A percentile compares a stretch with the other conserved stretches of the same genome.
phyloP scores from a whole-genome alignment of 129 eudicot species.

The Ambrosia trifida region DNA sequence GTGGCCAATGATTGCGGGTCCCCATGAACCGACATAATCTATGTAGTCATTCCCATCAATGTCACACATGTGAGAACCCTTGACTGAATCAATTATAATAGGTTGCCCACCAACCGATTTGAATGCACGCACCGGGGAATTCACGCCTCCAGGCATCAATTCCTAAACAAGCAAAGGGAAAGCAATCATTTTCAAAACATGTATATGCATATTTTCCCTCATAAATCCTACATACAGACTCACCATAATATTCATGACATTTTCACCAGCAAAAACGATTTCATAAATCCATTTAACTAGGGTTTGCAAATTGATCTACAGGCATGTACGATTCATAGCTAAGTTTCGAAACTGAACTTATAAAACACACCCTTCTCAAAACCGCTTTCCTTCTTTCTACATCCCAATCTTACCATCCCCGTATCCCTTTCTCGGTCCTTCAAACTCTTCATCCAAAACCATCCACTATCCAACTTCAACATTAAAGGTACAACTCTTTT shows the following conservation, averaged over 20 bases:
- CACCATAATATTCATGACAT: not conserved
- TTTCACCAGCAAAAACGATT: not conserved
- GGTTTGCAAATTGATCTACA: too few species aligned
- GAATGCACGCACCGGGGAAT: conserved; percentile 96
- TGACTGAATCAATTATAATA: conserved; percentile 79
- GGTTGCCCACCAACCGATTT: conserved; percentile 97
- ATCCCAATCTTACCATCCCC: too few species aligned
- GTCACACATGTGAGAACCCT: conserved; percentile 94
- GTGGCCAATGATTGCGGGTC: conserved; percentile 94
- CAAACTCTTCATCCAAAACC: too few species aligned
- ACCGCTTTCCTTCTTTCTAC: too few species aligned
- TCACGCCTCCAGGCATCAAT: conserved; percentile 99
- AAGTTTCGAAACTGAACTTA: not conserved
- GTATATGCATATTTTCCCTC: not conserved
- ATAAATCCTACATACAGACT: not conserved
- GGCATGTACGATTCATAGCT: not conserved
- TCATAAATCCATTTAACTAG: too few species aligned
- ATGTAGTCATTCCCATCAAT: conserved; percentile 95
- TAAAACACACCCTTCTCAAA: too few species aligned
- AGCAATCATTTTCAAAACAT: not conserved
- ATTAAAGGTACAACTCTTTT: too few species aligned
- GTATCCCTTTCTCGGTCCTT: too few species aligned
- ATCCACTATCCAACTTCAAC: too few species aligned
- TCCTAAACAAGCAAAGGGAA: conserved; percentile 41
- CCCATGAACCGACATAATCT: conserved; percentile 98